phyloP scores from a whole-genome alignment of 1,139 yeast species.

The Sugiyamaella castrensis region DNA sequence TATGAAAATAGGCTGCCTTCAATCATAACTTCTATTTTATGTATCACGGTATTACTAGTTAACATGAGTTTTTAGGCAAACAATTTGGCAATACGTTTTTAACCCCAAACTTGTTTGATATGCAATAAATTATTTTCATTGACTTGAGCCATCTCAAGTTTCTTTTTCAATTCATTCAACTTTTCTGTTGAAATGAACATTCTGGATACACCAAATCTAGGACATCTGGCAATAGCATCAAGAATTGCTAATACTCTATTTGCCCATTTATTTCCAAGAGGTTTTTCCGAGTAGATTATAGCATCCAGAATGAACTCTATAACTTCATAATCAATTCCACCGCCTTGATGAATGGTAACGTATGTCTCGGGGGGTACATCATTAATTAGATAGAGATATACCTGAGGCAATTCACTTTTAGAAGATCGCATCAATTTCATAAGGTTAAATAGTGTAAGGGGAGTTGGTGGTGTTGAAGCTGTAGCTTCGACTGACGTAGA shows the following conservation, averaged over 20 bases:
- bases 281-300: constrained; percentile 26
- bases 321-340: constrained; percentile 59
- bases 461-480: constrained; percentile 11
- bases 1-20: too few species aligned
- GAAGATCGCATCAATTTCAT: constrained; percentile 27
- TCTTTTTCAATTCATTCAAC: not conserved
- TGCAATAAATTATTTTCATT: too few species aligned
- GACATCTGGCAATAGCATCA: constrained; percentile 3
- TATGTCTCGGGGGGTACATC: constrained; percentile 32
- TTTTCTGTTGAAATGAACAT: constrained; percentile 9
- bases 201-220: constrained; percentile 9
- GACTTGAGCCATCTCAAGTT: too few species aligned
- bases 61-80: too few species aligned
- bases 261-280: constrained; percentile 1
- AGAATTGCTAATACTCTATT: constrained; percentile 3
- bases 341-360: constrained; percentile 39
- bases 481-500: not conserved
- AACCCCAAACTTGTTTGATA: too few species aligned
- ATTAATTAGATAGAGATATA: constrained; percentile 44
- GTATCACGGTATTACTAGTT: too few species aligned
- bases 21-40: too few species aligned
- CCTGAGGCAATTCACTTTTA: constrained; percentile 30
- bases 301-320: constrained; percentile 54
- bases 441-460: constrained; percentile 27
- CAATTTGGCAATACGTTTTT: too few species aligned